phyloP scores from a whole-genome alignment of 192 early-diverging fungal species.

The Gonapodya sp. region DNA sequence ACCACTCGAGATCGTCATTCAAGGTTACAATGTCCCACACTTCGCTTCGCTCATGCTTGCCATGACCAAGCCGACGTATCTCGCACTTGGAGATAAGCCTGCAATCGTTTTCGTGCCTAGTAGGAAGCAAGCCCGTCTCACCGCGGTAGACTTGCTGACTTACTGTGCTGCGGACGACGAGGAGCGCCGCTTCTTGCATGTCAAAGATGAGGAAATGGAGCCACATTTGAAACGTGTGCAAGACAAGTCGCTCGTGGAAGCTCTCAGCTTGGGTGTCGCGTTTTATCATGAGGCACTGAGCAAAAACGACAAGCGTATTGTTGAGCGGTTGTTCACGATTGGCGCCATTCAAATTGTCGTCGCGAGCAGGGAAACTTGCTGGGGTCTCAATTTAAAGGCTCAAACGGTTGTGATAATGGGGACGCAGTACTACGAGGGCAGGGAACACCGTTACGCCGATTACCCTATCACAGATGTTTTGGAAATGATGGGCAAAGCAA shows the following conservation, averaged over 20 bases:
- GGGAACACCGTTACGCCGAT: conserved; percentile 92
- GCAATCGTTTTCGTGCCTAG: conserved; percentile 90
- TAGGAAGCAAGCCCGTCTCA: conserved; percentile 75
- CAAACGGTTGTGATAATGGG: conserved; percentile 93
- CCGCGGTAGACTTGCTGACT: conserved; percentile 77
- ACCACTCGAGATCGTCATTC: conserved; percentile 91
- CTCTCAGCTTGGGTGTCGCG: conserved; percentile 72
- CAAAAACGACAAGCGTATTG: conserved; percentile 58
- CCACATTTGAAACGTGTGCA: conserved; percentile 49
- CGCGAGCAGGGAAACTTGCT: conserved; percentile 83
- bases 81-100: conserved; percentile 56
- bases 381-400: conserved; percentile 74
- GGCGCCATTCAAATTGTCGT: conserved; percentile 83
- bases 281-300: conserved; percentile 87
- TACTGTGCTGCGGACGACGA: conserved; percentile 68
- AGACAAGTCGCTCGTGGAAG: conserved; percentile 62
- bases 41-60: conserved; percentile 94
- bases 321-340: conserved; percentile 60
- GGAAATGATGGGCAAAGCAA: conserved; percentile 97
- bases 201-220: conserved; percentile 50
- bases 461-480: conserved; percentile 91
- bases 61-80: conserved; percentile 77
- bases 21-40: conserved; percentile 82
- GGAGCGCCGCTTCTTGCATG: conserved; percentile 60
- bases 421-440: conserved; percentile 86